Evolutionary conservation across 345 rosid species (phyloP), one percentile per base, ranked within the genome.

Genomic region (Gynandropsis gynandra): DNA sequence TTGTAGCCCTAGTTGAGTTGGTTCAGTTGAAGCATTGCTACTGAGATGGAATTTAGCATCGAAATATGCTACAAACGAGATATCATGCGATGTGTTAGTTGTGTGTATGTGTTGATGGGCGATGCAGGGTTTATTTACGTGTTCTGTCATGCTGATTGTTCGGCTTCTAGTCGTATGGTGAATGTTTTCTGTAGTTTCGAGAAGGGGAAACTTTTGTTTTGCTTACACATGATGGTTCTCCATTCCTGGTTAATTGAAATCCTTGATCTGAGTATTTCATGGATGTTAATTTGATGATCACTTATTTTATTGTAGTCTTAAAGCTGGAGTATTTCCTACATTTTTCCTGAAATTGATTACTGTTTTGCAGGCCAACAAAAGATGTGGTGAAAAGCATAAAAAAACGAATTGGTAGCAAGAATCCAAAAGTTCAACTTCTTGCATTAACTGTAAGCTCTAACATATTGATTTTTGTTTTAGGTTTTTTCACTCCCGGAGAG

Each of bases 381-480:
- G 99, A 88, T 73, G 85, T 93, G 59, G 85, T 88, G 59, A 93
- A 82, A 79, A 97, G 99, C 52, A 65, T 88, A 42, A 93, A 93
- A 68, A 93, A 79, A 73, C 77, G 83, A 47, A 68, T 93, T 44
- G 85, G 85, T 58, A 93, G 95, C 66, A 85, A 70, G 83, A 93
- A 81, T 70, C 51, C 87, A 1, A 88, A 88, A 77, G 87, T 87
- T 79, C 99, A 93, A 59, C 92, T 93, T 62, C 96, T 93, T 53
- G 87, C 95, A 49, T 58, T 93, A 59, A 93, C 96, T 12, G 99
- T 93, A 79, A 85, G 95, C 71, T 56, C 67, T 59, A 1, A 19
- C 21, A 9, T 51, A 12, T 53, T 39, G 69, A 10, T 38, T 10
- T 11, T 56, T 43, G 39, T 52, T 39, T 31, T 19, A n/a, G 4